Evolutionary conservation across 176 grass and related monocot species (phyloP), one percentile per base, ranked within the genome.

Genomic region (Oryza nivara): DNA sequence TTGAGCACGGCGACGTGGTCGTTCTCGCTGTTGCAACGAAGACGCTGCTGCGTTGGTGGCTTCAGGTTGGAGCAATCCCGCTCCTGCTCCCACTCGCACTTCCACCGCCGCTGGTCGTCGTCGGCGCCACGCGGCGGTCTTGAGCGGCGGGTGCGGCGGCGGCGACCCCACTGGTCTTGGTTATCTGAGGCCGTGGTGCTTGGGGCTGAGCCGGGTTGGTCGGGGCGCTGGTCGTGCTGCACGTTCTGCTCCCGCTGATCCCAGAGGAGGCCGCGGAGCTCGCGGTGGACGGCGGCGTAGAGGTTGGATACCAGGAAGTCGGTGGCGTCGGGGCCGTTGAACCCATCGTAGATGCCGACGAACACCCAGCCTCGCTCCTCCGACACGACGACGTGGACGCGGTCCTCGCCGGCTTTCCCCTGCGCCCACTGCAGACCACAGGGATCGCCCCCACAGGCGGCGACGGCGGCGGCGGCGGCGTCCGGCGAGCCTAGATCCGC

Each of bases 301-400:
- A 99, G 96, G 88, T 96, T 82, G 41, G 93, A 89, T 45, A 95
- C 89, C 17, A 99, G 91, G 85, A 93, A 96, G 68, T 99, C 96
- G 16, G 96, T 99, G 67, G 96, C 96, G 70, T 99, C 96, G n/a
- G 96, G 96, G 25, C 96, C 96, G 45, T 99, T 99, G 88, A 99
- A 99, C 28, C 96, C 96, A 28, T 99, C 96, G 35, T 99, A 99
- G 84, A 99, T 96, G 5, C 96, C 96, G 83, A 99, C 91, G 77
- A 99, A 99, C 48, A 99, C 91, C 96, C 96, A 99, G 12, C 90
- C 86, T 4, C 91, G 82, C 73, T 96, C 93, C 69, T 96, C 96
- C 20, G 93, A 99, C 35, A 99, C 93, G 3, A 99, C 93, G 77
- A 99, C 61, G 70, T 95, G 93, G 67, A 96, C 88, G 47, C 96